A percentile compares a stretch with the other conserved stretches of the same genome.
phyloP scores from a whole-genome alignment of 1,284 basidiomycete genomes.

The Neolentinus lepideus region DNA sequence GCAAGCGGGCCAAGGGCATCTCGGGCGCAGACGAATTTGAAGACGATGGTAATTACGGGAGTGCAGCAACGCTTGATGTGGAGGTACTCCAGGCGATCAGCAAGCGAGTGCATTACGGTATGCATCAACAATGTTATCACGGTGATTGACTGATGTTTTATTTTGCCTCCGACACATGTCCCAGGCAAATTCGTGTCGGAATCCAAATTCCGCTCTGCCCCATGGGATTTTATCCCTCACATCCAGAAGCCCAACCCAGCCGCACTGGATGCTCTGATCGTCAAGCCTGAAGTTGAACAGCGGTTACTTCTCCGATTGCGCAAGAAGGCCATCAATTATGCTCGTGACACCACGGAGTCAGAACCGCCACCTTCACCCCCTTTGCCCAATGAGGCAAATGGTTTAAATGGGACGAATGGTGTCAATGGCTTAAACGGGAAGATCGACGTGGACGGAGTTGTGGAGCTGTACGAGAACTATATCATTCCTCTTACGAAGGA shows the following conservation, averaged over 20 bases:
- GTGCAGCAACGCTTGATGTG: constrained; percentile 89
- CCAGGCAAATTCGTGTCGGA: constrained; percentile 98
- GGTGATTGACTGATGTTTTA: not conserved
- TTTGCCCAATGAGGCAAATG: constrained; percentile 15
- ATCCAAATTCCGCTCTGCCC: constrained; percentile 85
- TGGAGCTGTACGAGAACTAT: constrained; percentile 88
- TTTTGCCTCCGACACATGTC: not conserved
- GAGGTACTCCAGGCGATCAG: constrained; percentile 92
- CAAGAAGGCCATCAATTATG: constrained; percentile 92
- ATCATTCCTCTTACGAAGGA: constrained; percentile 98
- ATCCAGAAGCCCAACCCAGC: constrained; percentile 74
- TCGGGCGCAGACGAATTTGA: constrained; percentile 59
- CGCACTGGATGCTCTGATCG: constrained; percentile 82
- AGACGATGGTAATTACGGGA: constrained; percentile 98
- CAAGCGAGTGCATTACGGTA: constrained; percentile 96
- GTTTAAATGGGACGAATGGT: constrained; percentile 15
- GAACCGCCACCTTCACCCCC: constrained; percentile 59
- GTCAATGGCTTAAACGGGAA: constrained; percentile 38
- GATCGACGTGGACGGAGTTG: constrained; percentile 91
- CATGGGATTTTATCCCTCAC: constrained; percentile 86
- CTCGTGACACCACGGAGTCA: constrained; percentile 62
- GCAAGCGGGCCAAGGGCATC: constrained; percentile 62
- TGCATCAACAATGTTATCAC: constrained; percentile 17
- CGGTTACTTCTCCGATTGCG: constrained; percentile 81
- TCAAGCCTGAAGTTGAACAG: constrained; percentile 92